Base-by-base conservation (phyloP, 176 grass and related monocot species). In the Tillandsia fasciculata region DNA sequence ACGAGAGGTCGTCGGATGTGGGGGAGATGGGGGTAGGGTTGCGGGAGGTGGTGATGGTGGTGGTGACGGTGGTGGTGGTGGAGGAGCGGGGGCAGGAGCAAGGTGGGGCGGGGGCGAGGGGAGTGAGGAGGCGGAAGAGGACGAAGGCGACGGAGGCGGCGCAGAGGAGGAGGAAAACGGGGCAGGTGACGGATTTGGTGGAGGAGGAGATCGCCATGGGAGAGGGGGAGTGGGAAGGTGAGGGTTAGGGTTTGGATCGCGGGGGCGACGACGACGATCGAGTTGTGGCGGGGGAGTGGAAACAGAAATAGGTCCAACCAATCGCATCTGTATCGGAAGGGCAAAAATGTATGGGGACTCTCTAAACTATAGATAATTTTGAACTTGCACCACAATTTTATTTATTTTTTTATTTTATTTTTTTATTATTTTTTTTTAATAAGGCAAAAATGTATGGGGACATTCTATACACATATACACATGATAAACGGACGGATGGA, bases 101-200 rank as follows among this genome's bases (percentile, higher is more conserved):
- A 22, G 78, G 33, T 12, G 78, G 8, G 63, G 68, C 59, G 12
- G 81, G 5, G 10, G 75, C 68, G 0, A 78, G 79, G 66, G 80
- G 68, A 52, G 80, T 52, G 52, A 83, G 50, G 50, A 81, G 81
- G 73, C 77, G 76, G 69, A 85, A 52, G 66, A 99, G 74, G 81
- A 86, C 71, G 52, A 96, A 64, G 52, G 85, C 80, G 3, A 82
- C 82, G 56, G 81, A 77, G 18, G 82, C 74, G 10, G 63, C 71
- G 53, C 81, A 76, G 57, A 83, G 75, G 65, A 99, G 82, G 20
- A 99, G 79, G 6, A 93, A 75, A 1, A 68, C 82, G 26, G 87
- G 84, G 50, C 90, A 53, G 5, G 72, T 76, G 50, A 90, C 81
- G 18, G 86, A 75, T 66, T 83, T 86, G 72, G 78, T 75, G 53